Conservation (phyloP, 768 basidiomycete genomes). For the Tremella mesenterica region DNA sequence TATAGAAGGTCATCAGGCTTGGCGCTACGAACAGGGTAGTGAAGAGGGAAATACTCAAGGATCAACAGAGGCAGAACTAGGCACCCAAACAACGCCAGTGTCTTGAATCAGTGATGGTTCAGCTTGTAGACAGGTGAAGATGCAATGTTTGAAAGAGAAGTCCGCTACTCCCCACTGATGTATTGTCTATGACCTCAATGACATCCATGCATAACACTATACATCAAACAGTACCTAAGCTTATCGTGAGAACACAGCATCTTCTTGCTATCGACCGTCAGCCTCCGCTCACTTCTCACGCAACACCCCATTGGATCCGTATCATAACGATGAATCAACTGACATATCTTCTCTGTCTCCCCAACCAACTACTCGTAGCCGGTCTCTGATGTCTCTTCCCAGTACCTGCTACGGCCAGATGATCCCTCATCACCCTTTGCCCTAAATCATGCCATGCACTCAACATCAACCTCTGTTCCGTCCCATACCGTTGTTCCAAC, state of each 20-base stretch:
- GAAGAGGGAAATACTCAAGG: no score
- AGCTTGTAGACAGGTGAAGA: background rate
- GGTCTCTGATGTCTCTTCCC: background rate
- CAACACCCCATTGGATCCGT: no score
- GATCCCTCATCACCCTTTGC: slow-evolving; percentile 57
- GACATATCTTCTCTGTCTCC: background rate
- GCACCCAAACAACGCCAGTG: no score
- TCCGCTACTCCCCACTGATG: background rate
- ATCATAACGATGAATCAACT: background rate
- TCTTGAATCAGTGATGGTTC: background rate
- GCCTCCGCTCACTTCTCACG: no score
- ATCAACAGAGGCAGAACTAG: no score
- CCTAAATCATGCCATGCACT: slow-evolving; percentile 64
- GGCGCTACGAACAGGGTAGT: no score
- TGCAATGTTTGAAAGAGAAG: background rate
- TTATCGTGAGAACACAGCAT: slow-evolving; percentile 11
- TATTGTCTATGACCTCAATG: background rate
- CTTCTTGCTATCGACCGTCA: slow-evolving; percentile 9
- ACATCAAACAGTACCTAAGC: background rate
- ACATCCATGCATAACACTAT: background rate
- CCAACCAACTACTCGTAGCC: background rate
- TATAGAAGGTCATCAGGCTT: no score
- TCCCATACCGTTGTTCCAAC: slow-evolving; percentile 54
- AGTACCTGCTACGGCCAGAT: slow-evolving; percentile 48
- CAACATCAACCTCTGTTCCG: slow-evolving; percentile 75